Evolutionary conservation across 176 grass and related monocot species (phyloP), one percentile per base, ranked within the genome.

Genomic region (Triticum timopheevii): DNA sequence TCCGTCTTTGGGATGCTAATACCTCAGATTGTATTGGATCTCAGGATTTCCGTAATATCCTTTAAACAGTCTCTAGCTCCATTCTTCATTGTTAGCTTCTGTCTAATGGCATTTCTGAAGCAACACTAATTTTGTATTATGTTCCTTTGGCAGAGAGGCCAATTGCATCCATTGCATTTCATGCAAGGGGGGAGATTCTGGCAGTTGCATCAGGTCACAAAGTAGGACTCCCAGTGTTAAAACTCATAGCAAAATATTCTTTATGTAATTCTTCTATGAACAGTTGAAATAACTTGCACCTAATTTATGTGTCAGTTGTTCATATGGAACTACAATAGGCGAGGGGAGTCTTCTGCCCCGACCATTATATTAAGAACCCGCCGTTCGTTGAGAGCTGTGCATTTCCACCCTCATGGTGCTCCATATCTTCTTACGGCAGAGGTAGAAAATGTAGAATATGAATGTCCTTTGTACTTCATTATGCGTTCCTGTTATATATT

Each of bases 121-220:
- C 24, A 73, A 65, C 28, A 65, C 69, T 86, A 82, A 92, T 52
- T 50, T 80, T 40, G 69, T 79, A 9, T n/a, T 28, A 80, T 96
- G 42, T 89, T 89, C 5, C 7, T 83, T 71, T 87, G 89, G 73
- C 73, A 99, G 97, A 91, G 88, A 92, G 97, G 19, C 97, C 97
- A 77, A 96, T 99, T 88, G 97, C 97, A 3, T 99, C 97, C 23
- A 95, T 99, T 86, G 94, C 97, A 77, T 99, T 99, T 91, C 97
- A 99, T 91, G 97, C 94, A 33, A 92, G 87, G 79, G 97, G 97
- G 86, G 94, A 99, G 78, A 63, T 90, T 97, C 83, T 99, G 69
- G 97, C 97, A 83, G 94, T 99, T 90, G 97, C 97, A 61, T 96
- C 97, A 83, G 97, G 97, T 88, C 97, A 99, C 89, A 99, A 99